Evolutionary conservation across 2,329 filamentous ascomycete species (phyloP), one percentile per base, ranked within the genome.

Genomic region (Penicillium oxalicum): DNA sequence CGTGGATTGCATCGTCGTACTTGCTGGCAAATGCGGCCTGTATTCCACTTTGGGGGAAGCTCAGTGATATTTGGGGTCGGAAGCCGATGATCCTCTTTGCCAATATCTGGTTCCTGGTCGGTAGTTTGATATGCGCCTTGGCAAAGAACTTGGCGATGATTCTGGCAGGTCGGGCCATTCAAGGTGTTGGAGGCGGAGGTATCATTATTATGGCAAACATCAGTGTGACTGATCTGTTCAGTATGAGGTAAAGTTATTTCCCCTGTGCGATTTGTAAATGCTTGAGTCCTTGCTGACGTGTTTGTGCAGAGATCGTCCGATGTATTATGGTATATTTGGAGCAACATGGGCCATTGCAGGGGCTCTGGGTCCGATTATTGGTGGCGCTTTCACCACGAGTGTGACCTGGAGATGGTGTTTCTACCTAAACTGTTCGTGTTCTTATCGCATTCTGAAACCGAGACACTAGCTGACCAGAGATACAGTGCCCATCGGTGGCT

Each of bases 61-160:
- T 84, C 24, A 81, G 78, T 39, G 83, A 86, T 55, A 85, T 86
- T 49, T 86, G 79, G 69, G 83, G 83, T 2, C 73, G 83, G 36
- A 87, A 86, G 57, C 77, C 77, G 9, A 75, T 83, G 42, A 68
- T 86, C 28, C 68, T 86, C 11, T 57, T 77, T 3, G 81, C 81
- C 13, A 83, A 83, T 50, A 66, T 75, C 13, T 68, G 83, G 25
- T 87, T 86, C 69, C 75, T 86, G 47, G 64, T 82, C 12, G 81
- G 80, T 25, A 82, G 79, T 32, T 65, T 84, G 45, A 70, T 86
- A n/a, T 79, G 79, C 35, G 82, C 75, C 1, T 58, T 83, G 26
- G 71, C 79, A 6, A 72, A 74, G 47, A 81, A 74, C 53, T 79
- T 85, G 56, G 71, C 76, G 27, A 83, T 85, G 78, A 71, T 86